phyloP scores from a whole-genome alignment of 2,329 filamentous ascomycete genomes.

The Penicillium glabrum region DNA sequence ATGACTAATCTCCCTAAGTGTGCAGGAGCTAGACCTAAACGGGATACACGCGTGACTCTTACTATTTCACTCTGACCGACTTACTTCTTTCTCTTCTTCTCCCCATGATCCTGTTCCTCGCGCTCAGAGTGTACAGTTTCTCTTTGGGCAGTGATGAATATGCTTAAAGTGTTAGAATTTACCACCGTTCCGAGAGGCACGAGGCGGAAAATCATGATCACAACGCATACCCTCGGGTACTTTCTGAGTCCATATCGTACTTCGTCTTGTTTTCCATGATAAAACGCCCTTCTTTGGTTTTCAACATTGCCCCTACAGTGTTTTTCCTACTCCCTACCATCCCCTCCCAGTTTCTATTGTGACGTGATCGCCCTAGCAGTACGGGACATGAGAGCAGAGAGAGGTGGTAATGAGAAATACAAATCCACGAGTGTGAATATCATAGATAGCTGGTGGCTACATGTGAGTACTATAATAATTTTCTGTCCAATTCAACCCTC shows the following conservation, averaged over 20 bases:
- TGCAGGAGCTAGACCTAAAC: not conserved
- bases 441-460: too few relatives aligned
- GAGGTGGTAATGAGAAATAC: too few relatives aligned
- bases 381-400: too few relatives aligned
- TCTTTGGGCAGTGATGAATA: not conserved
- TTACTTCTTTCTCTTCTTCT: not conserved
- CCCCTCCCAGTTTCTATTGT: too few relatives aligned
- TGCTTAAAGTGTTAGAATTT: not conserved
- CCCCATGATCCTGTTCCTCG: not conserved
- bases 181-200: not conserved
- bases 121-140: not conserved
- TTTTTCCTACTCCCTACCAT: too few relatives aligned
- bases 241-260: not conserved
- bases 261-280: not conserved
- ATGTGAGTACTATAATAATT: too few relatives aligned
- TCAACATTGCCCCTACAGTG: not conserved
- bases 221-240: not conserved
- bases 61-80: not conserved
- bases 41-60: not conserved
- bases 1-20: not conserved
- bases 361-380: too few relatives aligned
- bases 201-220: not conserved
- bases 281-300: not conserved
- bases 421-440: too few relatives aligned
- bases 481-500: too few relatives aligned